phyloP scores from a whole-genome alignment of 2,329 filamentous ascomycete species.

The Colletotrichum sp. region DNA sequence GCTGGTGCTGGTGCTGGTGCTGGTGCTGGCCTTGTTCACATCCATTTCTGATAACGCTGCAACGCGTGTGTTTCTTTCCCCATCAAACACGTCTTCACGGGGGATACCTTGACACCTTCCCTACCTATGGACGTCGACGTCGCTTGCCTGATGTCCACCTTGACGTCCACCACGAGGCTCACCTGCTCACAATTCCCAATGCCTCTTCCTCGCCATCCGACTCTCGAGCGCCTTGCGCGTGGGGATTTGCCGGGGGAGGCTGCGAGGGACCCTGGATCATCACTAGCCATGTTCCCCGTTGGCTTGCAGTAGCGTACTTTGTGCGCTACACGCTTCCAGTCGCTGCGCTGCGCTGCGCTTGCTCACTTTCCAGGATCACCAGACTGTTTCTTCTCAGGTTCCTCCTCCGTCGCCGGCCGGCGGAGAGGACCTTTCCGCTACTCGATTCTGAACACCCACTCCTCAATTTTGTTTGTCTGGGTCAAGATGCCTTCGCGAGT shows the following conservation, averaged over 20 bases:
- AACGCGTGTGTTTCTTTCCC: not conserved
- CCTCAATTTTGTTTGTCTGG: not conserved
- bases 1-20: not conserved
- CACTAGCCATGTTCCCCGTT: not conserved
- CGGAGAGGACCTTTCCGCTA: constrained; percentile 12
- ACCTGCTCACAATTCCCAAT: not conserved
- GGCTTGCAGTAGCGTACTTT: not conserved
- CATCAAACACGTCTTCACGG: not conserved
- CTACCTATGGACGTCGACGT: not conserved
- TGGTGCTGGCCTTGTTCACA: not conserved
- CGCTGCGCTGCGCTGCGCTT: not conserved
- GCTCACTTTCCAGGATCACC: not conserved
- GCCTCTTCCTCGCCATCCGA: not conserved
- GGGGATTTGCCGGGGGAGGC: not conserved
- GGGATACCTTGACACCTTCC: not conserved
- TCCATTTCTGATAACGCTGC: not conserved
- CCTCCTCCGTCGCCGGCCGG: not conserved
- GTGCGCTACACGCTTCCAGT: not conserved
- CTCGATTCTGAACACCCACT: not conserved
- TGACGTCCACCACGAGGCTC: not conserved
- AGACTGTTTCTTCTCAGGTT: not conserved
- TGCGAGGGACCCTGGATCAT: not conserved
- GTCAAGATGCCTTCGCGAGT: not conserved
- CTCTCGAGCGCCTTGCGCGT: not conserved
- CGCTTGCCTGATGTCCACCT: not conserved